These are phyloP conservation scores for Hypoxylon sp. DNA, from an alignment of 2,329 filamentous ascomycete genomes.

Conservation along the genomic window DNA sequence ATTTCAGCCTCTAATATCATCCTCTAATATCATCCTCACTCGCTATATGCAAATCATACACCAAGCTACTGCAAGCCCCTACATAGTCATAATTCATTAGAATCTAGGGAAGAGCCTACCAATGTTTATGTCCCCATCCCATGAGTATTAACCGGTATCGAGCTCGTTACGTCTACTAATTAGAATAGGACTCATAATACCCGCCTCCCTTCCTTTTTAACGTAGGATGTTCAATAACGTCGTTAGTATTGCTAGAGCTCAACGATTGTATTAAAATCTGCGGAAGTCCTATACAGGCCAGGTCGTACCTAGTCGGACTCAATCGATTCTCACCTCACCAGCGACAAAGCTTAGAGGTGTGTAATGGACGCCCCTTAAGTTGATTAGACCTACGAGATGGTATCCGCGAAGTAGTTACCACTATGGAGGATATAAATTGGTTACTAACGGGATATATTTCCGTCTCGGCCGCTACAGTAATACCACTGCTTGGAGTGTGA, in stretches of 20 bases:
- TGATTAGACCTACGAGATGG: not conserved
- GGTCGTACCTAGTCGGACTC: not conserved
- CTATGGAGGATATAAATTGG: slow-evolving; percentile 1
- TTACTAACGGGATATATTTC: not conserved
- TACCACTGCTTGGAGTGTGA: not conserved
- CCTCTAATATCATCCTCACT: not conserved
- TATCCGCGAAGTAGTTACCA: not conserved
- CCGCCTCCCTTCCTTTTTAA: too few species aligned
- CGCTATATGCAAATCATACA: too few species aligned
- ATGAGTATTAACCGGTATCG: too few species aligned
- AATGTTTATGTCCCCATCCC: too few species aligned
- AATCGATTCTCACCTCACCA: not conserved
- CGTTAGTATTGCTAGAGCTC: not conserved
- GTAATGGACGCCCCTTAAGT: too few species aligned
- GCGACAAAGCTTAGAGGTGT: not conserved
- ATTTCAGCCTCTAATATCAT: not conserved
- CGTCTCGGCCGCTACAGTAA: not conserved
- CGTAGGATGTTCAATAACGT: not conserved
- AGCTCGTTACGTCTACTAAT: not conserved
- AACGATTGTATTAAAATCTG: not conserved
- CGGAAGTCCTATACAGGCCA: not conserved
- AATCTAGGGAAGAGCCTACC: too few species aligned
- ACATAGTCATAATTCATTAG: too few species aligned
- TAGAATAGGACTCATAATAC: not conserved
- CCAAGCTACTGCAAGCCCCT: not conserved